A percentile compares a stretch with the other conserved stretches of the same genome.
Evolutionary conservation across 805 yeast species (phyloP).

Genomic region (Phaffomyces opuntiae): DNA sequence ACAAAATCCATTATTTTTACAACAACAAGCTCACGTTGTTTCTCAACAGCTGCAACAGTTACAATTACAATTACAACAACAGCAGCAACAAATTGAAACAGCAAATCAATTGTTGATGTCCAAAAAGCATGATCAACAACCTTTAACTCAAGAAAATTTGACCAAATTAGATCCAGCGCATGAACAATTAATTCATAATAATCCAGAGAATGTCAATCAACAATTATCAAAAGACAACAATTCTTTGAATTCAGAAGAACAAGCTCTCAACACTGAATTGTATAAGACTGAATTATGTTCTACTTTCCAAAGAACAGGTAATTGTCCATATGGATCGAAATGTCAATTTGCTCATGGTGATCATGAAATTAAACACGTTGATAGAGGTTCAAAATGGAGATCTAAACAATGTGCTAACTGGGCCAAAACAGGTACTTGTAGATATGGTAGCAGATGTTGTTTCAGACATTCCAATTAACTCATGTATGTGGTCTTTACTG

Average conservation of each 20-base stretch:
- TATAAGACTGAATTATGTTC: conserved; percentile 90
- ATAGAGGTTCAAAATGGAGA: conserved; percentile 78
- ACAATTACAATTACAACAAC: conserved; percentile 22
- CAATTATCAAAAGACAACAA: background rate
- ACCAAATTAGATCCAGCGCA: conserved; percentile 13
- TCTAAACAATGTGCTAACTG: conserved; percentile 90
- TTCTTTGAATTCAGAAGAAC: background rate
- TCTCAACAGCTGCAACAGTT: conserved; percentile 22
- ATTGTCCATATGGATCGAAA: conserved; percentile 83
- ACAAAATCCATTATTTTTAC: conserved; percentile 19
- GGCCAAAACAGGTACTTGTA: conserved; percentile 73
- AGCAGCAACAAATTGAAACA: conserved; percentile 24
- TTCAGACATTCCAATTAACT: conserved; percentile 60
- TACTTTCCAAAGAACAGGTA: conserved; percentile 60
- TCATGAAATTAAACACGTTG: conserved; percentile 63
- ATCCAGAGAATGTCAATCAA: background rate
- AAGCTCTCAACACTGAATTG: conserved; percentile 48
- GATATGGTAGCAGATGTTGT: conserved; percentile 88
- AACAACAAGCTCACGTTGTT: conserved; percentile 21
- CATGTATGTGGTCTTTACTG: too few species aligned
- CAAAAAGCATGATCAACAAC: conserved; percentile 10
- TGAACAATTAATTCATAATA: background rate
- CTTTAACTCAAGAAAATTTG: conserved; percentile 20
- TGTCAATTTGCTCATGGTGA: conserved; percentile 95
- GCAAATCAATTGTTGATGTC: conserved; percentile 8